Base-by-base conservation (phyloP, 352 stramenopile species). In the Phytophthora citrophthora region DNA sequence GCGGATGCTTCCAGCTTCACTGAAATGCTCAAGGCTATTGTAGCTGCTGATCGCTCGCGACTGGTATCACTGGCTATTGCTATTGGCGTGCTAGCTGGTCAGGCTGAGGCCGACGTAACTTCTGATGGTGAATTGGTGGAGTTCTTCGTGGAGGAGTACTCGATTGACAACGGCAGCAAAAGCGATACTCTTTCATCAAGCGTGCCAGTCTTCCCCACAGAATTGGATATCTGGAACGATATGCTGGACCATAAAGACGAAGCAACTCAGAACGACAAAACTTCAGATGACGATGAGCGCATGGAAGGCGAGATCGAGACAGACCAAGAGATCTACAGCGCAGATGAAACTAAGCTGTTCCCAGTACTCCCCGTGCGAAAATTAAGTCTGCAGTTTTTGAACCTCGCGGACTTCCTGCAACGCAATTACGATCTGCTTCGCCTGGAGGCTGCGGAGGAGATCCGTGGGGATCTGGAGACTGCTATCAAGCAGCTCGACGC, bases 331-430 rank as follows among this genome's bases (percentile, higher is more conserved):
- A 55, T 88, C 1, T 91, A 82, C 48, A 61, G 56, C 4, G 74
- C 90, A 20, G 66, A 74, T 15, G 53, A 81, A 31, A 13, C 47
- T 3, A 71, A 72, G 26, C 32, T 90, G 51, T 77, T 86, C 16
- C 75, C 73, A 2, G 1, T 93, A 3, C 65, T 98, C 11, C 83
- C 93, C 4, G 68, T 99, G 29, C 95, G 93, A 12, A 99, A 98
- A 74, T 79, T 99, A n/a, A 96, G 91, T 53, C 68, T 98, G 18
- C 93, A 98, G 68, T 99, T 97, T 65, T 74, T 99, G 15, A 98
- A 96, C 13, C 70, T 98, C 38, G 59, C 84, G 9, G 97, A 99
- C 68, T 98, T 98, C 72, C 66, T 99, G 7, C 66, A 96, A 29
- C 89, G 97, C 16, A 97, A 92, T 60, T 98, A 97, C 72, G 81